Conservation (phyloP, 139 green algal species). For the Chlamydomonas urium region DNA sequence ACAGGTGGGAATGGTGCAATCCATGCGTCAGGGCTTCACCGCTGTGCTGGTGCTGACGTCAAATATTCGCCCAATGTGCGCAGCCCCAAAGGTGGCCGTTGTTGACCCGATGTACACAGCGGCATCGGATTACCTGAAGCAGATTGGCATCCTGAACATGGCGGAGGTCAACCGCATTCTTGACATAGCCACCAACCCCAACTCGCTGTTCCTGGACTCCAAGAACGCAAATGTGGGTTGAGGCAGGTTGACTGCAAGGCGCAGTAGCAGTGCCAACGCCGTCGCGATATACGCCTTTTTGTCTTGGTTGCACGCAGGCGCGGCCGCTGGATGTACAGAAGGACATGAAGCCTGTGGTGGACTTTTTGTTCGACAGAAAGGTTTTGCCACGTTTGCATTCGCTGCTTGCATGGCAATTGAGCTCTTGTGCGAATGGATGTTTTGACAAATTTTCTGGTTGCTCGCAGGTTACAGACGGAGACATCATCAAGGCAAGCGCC, state of each 20-base stretch:
- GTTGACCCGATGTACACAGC: too few species aligned
- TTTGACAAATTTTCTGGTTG: background rate
- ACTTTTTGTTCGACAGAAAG: slow-evolving; percentile 31
- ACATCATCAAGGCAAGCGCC: background rate
- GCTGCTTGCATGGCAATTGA: background rate
- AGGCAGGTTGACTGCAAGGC: background rate
- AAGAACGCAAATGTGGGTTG: background rate
- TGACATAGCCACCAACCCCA: slow-evolving; percentile 78
- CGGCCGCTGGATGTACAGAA: slow-evolving; percentile 48
- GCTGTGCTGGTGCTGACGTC: too few species aligned
- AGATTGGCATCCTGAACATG: too few species aligned
- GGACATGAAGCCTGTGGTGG: slow-evolving; percentile 60
- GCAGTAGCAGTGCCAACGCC: background rate
- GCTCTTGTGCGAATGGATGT: background rate
- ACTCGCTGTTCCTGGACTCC: slow-evolving; percentile 55
- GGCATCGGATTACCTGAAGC: too few species aligned
- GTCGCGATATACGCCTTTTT: too few species aligned
- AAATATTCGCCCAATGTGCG: too few species aligned
- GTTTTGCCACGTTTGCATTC: background rate
- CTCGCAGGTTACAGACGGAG: background rate
- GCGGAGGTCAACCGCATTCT: too few species aligned
- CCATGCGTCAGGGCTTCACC: too few species aligned
- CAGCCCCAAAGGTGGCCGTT: too few species aligned
- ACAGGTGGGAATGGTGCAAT: too few species aligned
- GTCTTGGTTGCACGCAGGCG: slow-evolving; percentile 28